phyloP scores from a whole-genome alignment of 2,329 filamentous ascomycete species.

The Drechslerella coelobrocha region DNA sequence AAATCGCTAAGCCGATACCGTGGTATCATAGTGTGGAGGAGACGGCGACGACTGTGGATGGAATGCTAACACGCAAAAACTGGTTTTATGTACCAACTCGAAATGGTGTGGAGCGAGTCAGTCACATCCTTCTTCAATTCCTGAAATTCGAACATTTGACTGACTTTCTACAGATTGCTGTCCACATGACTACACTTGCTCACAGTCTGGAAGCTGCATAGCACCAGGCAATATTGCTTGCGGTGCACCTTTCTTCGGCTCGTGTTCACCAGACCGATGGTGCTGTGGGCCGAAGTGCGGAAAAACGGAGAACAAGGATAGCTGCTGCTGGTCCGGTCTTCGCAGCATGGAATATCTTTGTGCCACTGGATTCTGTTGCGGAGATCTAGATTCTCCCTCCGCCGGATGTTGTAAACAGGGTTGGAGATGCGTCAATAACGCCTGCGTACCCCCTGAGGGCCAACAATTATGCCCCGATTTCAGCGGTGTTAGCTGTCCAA shows the following conservation, averaged over 20 bases:
- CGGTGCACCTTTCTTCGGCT: background rate
- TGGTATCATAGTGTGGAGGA: background rate
- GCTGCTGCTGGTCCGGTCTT: constrained; percentile 3
- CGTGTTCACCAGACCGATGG: background rate
- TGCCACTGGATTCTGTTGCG: background rate
- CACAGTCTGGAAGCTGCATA: background rate
- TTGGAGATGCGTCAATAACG: constrained; percentile 11
- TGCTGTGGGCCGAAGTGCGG: background rate
- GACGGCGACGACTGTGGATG: background rate
- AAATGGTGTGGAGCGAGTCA: background rate
- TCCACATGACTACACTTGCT: background rate
- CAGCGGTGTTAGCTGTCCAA: background rate
- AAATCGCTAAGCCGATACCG: no score
- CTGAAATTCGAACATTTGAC: no score
- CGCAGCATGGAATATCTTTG: constrained; percentile 4
- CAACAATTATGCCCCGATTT: constrained; percentile 9
- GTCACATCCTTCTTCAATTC: background rate
- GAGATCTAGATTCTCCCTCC: background rate
- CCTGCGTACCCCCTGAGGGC: background rate
- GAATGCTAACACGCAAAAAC: background rate
- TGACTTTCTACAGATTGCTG: background rate
- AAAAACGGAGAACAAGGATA: constrained; percentile 1
- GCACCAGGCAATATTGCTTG: background rate
- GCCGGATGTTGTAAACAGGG: constrained; percentile 8
- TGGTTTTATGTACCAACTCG: background rate